These are phyloP conservation scores for Geotrichum histeridarum DNA, from an alignment of 1,139 yeast genomes.

Conservation along the genomic window DNA sequence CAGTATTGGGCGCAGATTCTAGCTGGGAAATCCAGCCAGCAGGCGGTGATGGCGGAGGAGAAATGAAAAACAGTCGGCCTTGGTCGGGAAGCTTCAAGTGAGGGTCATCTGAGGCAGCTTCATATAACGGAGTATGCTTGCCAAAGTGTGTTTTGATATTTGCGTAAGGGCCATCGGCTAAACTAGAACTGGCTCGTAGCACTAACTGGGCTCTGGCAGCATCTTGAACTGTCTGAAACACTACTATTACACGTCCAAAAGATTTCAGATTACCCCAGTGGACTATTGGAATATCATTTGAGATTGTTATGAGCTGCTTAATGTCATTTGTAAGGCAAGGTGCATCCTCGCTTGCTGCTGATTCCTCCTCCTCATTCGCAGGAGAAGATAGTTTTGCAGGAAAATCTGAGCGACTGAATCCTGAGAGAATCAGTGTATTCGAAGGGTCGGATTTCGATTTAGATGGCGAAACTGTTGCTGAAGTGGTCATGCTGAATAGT, in stretches of 20 bases:
- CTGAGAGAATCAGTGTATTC: slow-evolving; percentile 27
- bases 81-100: slow-evolving; percentile 39
- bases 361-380: background rate
- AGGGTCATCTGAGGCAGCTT: slow-evolving; percentile 19
- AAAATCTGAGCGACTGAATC: slow-evolving; percentile 23
- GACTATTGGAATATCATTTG: slow-evolving; percentile 20
- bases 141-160: slow-evolving; percentile 24
- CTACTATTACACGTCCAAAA: slow-evolving; percentile 38
- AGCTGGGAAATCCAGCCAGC: slow-evolving; percentile 38
- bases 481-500: too few species aligned
- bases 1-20: slow-evolving; percentile 38
- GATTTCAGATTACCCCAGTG: slow-evolving; percentile 38
- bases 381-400: background rate
- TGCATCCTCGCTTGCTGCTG: background rate
- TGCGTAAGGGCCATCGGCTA: slow-evolving; percentile 10
- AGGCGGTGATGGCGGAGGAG: slow-evolving; percentile 46
- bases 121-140: slow-evolving; percentile 26
- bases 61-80: slow-evolving; percentile 40
- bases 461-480: background rate
- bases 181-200: slow-evolving; percentile 1
- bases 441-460: slow-evolving; percentile 16
- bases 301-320: slow-evolving; percentile 2
- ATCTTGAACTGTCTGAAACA: slow-evolving; percentile 29
- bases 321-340: slow-evolving; percentile 4
- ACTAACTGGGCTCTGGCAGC: slow-evolving; percentile 30